Base-by-base conservation (phyloP, 2,329 filamentous ascomycete genomes). In the Xylariaceae sp. region DNA sequence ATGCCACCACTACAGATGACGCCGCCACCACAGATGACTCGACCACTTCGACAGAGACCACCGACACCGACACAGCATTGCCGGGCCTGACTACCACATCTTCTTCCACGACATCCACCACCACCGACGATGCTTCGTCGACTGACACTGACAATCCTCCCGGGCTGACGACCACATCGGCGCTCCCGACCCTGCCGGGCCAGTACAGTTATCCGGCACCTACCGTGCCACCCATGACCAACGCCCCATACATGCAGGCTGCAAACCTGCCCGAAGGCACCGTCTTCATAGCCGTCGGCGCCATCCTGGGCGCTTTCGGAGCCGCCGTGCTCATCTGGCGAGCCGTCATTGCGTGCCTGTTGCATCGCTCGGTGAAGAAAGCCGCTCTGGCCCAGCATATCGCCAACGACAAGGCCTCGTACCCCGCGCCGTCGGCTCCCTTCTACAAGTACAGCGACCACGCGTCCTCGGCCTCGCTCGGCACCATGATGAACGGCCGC, bases 251-350 rank as follows among this genome's bases (percentile, higher is more conserved):
- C 56, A 94, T 96, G 86, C 81, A 89, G 53, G 79, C 81, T 51
- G 93, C 88, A 1, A 80, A 64, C 33, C 69, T 89, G 9, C 92
- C 92, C 3, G 84, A 96, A 52, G 92, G 92, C 35, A 95, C 90
- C 4, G 83, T 98, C 38, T 98, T 98, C 64, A 98, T 98, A 50
- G 83, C 80, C 15, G 92, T 96, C 1, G 92, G 92, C 29, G 83
- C 88, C 17, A 81, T 87, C 18, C 74, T 98, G 5, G 92, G 86
- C 12, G 81, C 88, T 45, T 76, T 95, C 43, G 86, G 79, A 9
- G 66, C 87, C 7, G 79, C 78, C n/a, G 76, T 96, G 28, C 70
- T 98, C 10, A 70, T 83, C 37, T 98, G 92, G 92, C 85, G 90
- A 40, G 80, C 72, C 32, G 73, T 95, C 36, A 79, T 95, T 38